These are phyloP conservation scores for Atkinsonella hypoxylon DNA, from an alignment of 2,329 filamentous ascomycete species.

Conservation along the genomic window DNA sequence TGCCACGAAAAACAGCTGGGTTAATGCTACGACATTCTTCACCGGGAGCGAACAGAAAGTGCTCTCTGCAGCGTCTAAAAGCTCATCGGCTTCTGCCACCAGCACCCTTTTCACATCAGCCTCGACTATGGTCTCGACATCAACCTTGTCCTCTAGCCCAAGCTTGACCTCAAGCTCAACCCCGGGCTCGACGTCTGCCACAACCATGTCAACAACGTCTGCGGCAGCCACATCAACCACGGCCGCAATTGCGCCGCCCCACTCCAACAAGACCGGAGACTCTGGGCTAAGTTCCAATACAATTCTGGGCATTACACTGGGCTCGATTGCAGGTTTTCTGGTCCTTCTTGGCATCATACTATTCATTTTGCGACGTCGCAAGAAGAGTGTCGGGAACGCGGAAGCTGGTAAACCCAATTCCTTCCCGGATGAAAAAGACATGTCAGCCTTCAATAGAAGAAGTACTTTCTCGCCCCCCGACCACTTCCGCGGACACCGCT, in stretches of 20 bases:
- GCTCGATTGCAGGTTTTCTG: conserved; percentile 65
- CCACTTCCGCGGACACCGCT: conserved; percentile 39
- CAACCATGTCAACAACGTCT: conserved; percentile 11
- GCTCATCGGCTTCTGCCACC: conserved; percentile 17
- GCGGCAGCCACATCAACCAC: conserved; percentile 12
- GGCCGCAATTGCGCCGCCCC: conserved; percentile 8
- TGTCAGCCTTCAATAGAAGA: conserved; percentile 35
- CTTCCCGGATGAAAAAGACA: conserved; percentile 46
- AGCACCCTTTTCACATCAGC: conserved; percentile 10
- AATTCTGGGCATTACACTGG: conserved; percentile 72
- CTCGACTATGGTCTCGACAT: background rate
- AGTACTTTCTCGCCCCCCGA: conserved; percentile 24
- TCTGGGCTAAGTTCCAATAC: conserved; percentile 31
- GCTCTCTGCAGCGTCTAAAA: conserved; percentile 20
- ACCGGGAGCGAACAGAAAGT: conserved; percentile 30
- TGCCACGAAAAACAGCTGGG: conserved; percentile 63
- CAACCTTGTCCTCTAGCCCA: too few relatives aligned
- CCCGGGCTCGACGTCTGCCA: too few relatives aligned
- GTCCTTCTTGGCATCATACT: conserved; percentile 61
- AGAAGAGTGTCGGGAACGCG: conserved; percentile 39
- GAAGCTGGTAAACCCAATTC: conserved; percentile 31
- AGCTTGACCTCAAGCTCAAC: too few relatives aligned
- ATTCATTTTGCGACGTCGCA: conserved; percentile 39
- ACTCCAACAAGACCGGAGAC: conserved; percentile 1
- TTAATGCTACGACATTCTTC: conserved; percentile 57